Base-by-base conservation (phyloP, 1,284 basidiomycete genomes). In the Polyporus tsugae region DNA sequence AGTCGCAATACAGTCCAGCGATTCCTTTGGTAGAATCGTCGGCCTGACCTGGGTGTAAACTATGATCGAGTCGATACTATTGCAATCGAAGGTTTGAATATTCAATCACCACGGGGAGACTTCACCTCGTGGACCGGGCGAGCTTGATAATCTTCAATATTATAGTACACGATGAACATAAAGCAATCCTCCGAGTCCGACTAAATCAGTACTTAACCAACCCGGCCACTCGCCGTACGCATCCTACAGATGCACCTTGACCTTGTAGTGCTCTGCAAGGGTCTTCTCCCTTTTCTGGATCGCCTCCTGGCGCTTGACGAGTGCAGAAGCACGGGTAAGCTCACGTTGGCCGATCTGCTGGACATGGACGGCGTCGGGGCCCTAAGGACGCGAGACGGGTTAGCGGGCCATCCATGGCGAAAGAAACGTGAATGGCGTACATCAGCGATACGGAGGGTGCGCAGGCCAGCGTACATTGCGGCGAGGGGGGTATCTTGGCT, bases 291-390 rank as follows among this genome's bases (percentile, higher is more conserved):
- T 91, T 80, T 84, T 84, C 78, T 86, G 86, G 57, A 86, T 77
- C 68, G 88, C 88, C 7, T 81, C 82, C 5, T 85, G 81, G 68
- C 86, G 87, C 76, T 86, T 82, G 33, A 80, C 82, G 36, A 95
- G 78, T 9, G 73, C 83, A 2, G 86, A 84, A 1, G 88, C 92
- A 57, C 94, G 87, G 80, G 87, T 92, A 70, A 96, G 82, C 80
- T 98, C 96, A 60, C 90, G 83, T 79, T 93, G 93, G 11, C 95
- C 96, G 63, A 98, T 93, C 82, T 98, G 97, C 80, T 97, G 95
- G 63, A 97, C 91, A 80, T 99, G 97, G 6, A 99, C 89, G 73
- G 90, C 95, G 78, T 97, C 95, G 55, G 95, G 95, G 38, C 96
- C 95, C 93, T 95, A 72, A 17, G 67, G 66, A 63, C 66, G 35